phyloP scores from a whole-genome alignment of 352 stramenopile genomes.

The Globisporangium irregulare region DNA sequence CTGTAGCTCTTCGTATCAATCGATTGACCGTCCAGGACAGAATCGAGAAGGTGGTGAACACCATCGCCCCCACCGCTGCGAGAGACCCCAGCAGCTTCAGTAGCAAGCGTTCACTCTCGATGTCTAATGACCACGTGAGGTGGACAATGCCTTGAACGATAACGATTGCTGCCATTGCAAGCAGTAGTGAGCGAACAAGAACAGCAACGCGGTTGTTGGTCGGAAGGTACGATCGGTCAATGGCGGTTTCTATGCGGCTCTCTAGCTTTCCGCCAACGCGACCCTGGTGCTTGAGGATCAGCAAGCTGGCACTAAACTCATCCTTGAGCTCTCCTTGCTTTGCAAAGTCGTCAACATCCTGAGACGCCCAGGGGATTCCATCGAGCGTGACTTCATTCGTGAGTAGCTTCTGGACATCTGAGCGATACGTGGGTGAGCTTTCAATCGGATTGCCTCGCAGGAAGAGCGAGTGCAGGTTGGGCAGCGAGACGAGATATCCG shows the following conservation, averaged over 20 bases:
- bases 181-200: slow-evolving; percentile 10
- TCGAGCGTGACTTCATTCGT: slow-evolving; percentile 21
- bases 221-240: not conserved
- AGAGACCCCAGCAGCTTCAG: slow-evolving; percentile 8
- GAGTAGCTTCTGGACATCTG: slow-evolving; percentile 18
- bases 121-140: slow-evolving; percentile 5
- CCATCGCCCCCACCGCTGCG: not conserved
- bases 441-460: slow-evolving; percentile 19
- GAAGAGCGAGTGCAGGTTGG: slow-evolving; percentile 17
- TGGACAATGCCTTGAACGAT: slow-evolving; percentile 8
- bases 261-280: not conserved
- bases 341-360: slow-evolving; percentile 13
- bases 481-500: slow-evolving; percentile 17
- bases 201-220: not conserved
- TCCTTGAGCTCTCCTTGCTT: not conserved
- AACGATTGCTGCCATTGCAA: slow-evolving; percentile 12
- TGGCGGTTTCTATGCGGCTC: not conserved
- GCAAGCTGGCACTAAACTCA: not conserved
- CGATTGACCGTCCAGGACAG: not conserved
- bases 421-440: slow-evolving; percentile 14
- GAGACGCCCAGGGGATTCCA: slow-evolving; percentile 10
- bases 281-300: not conserved
- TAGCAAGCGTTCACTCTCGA: slow-evolving; percentile 12
- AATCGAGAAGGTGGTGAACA: not conserved
- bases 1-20: not conserved